Evolutionary conservation across 352 stramenopile genomes (phyloP).

Genomic region (Pythium pectinolyticum): DNA sequence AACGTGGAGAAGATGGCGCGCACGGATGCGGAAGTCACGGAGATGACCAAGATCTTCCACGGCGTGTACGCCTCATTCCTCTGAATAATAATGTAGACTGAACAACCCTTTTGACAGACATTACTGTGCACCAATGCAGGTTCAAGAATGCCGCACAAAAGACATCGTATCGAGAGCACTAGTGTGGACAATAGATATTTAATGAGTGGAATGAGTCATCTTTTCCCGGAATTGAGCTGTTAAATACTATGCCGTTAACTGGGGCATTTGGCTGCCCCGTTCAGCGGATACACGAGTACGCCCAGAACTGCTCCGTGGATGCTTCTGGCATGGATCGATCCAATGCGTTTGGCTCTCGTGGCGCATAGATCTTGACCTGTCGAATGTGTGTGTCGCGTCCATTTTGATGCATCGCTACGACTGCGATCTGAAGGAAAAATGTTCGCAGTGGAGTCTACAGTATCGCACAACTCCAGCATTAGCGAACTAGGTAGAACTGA

Average conservation of each 20-base stretch:
- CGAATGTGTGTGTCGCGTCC: conserved; percentile 95
- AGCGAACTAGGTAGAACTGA: too few species aligned
- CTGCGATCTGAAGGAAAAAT: conserved; percentile 96
- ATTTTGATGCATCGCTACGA: conserved; percentile 98
- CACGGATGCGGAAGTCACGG: conserved; percentile 65
- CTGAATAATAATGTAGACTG: conserved; percentile 2
- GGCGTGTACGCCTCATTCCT: conserved; percentile 45
- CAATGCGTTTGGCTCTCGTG: conserved; percentile 54
- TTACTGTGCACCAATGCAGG: conserved; percentile 18
- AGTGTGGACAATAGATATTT: not conserved
- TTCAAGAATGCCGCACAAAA: conserved; percentile 37
- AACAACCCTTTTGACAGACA: not conserved
- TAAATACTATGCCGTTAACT: too few species aligned
- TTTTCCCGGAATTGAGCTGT: too few species aligned
- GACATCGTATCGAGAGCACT: conserved; percentile 30
- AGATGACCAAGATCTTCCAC: conserved; percentile 79
- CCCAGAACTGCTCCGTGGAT: conserved; percentile 68
- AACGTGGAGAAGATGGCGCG: conserved; percentile 77
- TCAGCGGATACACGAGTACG: conserved; percentile 62
- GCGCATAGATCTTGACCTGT: conserved; percentile 92
- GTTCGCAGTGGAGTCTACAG: conserved; percentile 69
- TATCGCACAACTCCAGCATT: not conserved
- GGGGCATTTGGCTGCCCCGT: too few species aligned
- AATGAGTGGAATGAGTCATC: not conserved
- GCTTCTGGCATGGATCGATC: conserved; percentile 53